Evolutionary conservation across 129 eudicot species (phyloP), one percentile per base, ranked within the genome.

Genomic region (Saussurea involucrata): DNA sequence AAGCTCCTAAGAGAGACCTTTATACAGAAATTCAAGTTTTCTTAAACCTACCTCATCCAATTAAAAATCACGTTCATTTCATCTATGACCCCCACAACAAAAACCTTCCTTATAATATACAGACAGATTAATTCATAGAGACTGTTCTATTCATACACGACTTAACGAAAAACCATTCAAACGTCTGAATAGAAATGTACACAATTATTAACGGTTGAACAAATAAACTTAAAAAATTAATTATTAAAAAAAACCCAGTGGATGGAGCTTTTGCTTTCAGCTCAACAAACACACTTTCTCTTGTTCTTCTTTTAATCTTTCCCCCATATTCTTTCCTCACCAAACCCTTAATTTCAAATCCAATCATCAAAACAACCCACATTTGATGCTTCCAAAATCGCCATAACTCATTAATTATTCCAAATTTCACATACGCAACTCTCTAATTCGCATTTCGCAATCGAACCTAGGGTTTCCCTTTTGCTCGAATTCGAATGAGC

Each of bases 311-410:
- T 9, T 69, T 77, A 33, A 33, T 65, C 34, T 58, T 5, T 61
- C 18, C 61, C 10, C n/a, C 20, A 12, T 73, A 53, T 74, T 81
- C 84, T 74, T 60, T 55, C 0, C 69, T 74, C 80, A 74, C 80
- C 84, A 74, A 73, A 66, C 70, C 75, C 60, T 22, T 12, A 34
- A 20, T 49, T 29, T 68, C 80, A 18, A 53, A 73, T 66, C 80
- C 27, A 53, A 40, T 49, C 20, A 74, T 72, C 78, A 58, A 66
- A 8, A 24, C 60, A 24, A 49, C 60, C 73, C 34, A 32, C 75
- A 46, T 71, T 79, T 64, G 20, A 63, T 71, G 55, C 24, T 78
- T 28, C 25, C 44, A 22, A 63, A 28, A 37, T 58, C 82, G 20
- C 55, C 13, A 24, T 61, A 61, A 63, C 65, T 63, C 44, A 36